These are phyloP conservation scores for Umbelopsis sp. DNA, from an alignment of 192 early-diverging fungal species.

Conservation along the genomic window DNA sequence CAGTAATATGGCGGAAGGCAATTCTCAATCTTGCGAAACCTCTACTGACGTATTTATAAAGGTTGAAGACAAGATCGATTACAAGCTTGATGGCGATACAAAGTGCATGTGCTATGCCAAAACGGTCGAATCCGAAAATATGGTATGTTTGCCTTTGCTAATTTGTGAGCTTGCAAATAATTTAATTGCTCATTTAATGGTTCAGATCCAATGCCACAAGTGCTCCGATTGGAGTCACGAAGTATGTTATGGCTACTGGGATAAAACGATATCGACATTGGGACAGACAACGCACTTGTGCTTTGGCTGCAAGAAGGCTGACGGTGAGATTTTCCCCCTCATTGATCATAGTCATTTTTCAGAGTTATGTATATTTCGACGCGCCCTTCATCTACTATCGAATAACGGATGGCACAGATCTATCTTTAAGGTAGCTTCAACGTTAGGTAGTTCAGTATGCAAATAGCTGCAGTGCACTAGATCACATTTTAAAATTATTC, in stretches of 20 bases:
- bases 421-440: background rate
- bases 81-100: too few species aligned
- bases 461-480: background rate
- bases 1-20: background rate
- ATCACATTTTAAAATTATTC: background rate
- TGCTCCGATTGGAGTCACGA: background rate
- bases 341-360: background rate
- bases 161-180: background rate
- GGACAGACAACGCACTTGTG: background rate
- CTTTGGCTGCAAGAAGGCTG: background rate
- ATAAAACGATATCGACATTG: background rate
- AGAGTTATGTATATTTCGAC: background rate
- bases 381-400: background rate
- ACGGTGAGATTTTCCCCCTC: background rate
- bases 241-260: constrained; percentile 1
- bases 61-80: too few species aligned
- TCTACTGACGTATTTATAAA: too few species aligned
- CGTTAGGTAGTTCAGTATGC: background rate
- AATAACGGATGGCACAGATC: background rate
- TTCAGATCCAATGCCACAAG: background rate
- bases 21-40: too few species aligned
- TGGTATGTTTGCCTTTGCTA: too few species aligned
- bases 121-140: too few species aligned
- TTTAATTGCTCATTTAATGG: background rate
- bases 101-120: too few species aligned